These are phyloP conservation scores for Parachlorella kessleri DNA, from an alignment of 139 green algal species.

Conservation along the genomic window DNA sequence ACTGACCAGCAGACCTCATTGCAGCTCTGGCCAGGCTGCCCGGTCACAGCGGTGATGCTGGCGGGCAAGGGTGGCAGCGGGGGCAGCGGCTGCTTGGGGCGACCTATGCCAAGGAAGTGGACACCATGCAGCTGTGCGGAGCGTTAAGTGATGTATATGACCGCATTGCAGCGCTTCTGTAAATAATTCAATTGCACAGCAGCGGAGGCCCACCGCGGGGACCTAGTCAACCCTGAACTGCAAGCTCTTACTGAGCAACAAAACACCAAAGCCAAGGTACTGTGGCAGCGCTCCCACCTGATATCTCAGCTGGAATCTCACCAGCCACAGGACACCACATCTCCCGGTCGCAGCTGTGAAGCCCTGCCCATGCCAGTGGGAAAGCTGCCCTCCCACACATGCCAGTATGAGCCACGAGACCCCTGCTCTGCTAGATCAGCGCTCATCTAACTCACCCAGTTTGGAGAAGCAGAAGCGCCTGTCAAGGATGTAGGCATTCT, in stretches of 20 bases:
- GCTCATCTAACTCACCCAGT: slow-evolving; percentile 35
- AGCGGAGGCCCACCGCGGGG: no score
- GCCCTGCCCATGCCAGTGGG: not conserved
- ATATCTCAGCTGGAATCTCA: not conserved
- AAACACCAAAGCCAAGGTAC: not conserved
- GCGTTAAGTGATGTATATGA: no score
- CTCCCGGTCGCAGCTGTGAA: not conserved
- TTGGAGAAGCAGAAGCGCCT: slow-evolving; percentile 77
- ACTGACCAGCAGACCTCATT: slow-evolving; percentile 42
- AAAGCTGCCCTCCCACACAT: not conserved
- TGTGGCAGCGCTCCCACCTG: not conserved
- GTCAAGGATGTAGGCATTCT: slow-evolving; percentile 78
- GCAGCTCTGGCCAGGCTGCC: slow-evolving; percentile 45
- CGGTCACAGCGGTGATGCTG: slow-evolving; percentile 37
- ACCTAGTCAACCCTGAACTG: no score
- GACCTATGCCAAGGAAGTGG: no score
- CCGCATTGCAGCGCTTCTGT: no score
- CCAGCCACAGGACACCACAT: slow-evolving; percentile 18
- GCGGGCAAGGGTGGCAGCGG: slow-evolving; percentile 43
- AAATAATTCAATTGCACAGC: no score
- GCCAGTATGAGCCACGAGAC: not conserved
- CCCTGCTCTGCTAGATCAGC: not conserved
- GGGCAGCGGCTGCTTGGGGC: slow-evolving; percentile 39
- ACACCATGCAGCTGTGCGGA: no score
- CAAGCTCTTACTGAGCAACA: no score